Base-by-base conservation (phyloP, 768 basidiomycete genomes). In the Leccinum arenicola region DNA sequence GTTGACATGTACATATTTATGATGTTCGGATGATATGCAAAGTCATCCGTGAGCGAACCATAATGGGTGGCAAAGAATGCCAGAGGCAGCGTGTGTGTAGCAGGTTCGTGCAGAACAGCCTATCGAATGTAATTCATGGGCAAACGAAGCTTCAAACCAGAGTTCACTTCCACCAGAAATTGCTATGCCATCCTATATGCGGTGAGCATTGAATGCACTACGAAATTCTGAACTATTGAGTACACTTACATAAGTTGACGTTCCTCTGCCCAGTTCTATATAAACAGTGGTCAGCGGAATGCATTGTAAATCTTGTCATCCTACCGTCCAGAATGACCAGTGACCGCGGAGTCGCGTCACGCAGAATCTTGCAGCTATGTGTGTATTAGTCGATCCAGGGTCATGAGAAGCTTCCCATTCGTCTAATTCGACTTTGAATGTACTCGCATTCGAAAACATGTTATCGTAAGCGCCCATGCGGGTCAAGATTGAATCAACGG, bases 391-490 rank as follows among this genome's bases (percentile, higher is more conserved):
- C 50, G 23, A 33, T 6, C 3, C 53, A 33, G 14, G 48, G 40
- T 38, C 14, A 25, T 2, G 6, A 3, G 3, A 36, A 61, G 63
- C 74, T 45, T 66, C 93, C 93, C 93, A 93, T 83, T 99, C 97
- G 70, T 98, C 97, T 58, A 99, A 78, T 71, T 99, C 97, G 21
- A 99, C 97, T 72, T 98, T 97, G 83, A 98, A 99, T 0, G 96
- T 98, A 73, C 92, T 94, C 1, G 94, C 84, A 64, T 93, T 87
- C 4, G 91, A 88, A 73, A 95, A 95, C 90, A 96, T 94, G 69
- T 95, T 95, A 68, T 98, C 96, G 70, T 98, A 97, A 3, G 97
- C 97, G 11, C 97, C 97, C 97, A 98, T 98, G 25, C 95, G 87
- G 3, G 97, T 98, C 59, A 93, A 82, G 63, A 99, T 97, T 12